These are phyloP conservation scores for Conticribra weissflogii DNA, from an alignment of 108 stramenopile species.

Conservation along the genomic window DNA sequence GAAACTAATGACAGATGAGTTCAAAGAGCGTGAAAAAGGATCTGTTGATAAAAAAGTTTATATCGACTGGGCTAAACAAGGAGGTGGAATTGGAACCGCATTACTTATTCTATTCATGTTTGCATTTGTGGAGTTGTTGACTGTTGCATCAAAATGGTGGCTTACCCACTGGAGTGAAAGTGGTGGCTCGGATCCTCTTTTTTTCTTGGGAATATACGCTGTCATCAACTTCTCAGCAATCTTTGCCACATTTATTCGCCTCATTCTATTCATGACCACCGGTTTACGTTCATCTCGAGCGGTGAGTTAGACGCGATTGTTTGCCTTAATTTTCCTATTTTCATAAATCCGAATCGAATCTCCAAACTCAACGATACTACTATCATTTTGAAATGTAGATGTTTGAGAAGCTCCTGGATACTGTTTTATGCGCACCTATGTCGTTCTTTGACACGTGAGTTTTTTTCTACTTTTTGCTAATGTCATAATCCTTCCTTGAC, in stretches of 20 bases:
- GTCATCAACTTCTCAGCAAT: slow-evolving; percentile 65
- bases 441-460: slow-evolving; percentile 78
- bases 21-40: slow-evolving; percentile 58
- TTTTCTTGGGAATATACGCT: slow-evolving; percentile 57
- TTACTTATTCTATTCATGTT: slow-evolving; percentile 63
- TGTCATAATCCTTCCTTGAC: background rate
- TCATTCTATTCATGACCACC: slow-evolving; percentile 54
- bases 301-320: too few relatives aligned
- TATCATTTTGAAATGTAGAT: too few relatives aligned
- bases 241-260: slow-evolving; percentile 52
- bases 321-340: too few relatives aligned
- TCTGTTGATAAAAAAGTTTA: slow-evolving; percentile 69
- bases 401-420: slow-evolving; percentile 58
- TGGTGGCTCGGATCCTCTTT: slow-evolving; percentile 22
- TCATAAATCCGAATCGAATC: too few relatives aligned
- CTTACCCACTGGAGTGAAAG: slow-evolving; percentile 64
- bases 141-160: slow-evolving; percentile 77
- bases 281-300: slow-evolving; percentile 61
- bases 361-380: too few relatives aligned
- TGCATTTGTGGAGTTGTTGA: slow-evolving; percentile 48
- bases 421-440: slow-evolving; percentile 86
- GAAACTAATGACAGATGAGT: slow-evolving; percentile 49
- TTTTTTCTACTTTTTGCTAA: slow-evolving; percentile 1
- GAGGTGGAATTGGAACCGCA: slow-evolving; percentile 70
- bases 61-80: slow-evolving; percentile 72